phyloP scores from a whole-genome alignment of 371 early-diverging fungal species.

The Mucor piriformis region DNA sequence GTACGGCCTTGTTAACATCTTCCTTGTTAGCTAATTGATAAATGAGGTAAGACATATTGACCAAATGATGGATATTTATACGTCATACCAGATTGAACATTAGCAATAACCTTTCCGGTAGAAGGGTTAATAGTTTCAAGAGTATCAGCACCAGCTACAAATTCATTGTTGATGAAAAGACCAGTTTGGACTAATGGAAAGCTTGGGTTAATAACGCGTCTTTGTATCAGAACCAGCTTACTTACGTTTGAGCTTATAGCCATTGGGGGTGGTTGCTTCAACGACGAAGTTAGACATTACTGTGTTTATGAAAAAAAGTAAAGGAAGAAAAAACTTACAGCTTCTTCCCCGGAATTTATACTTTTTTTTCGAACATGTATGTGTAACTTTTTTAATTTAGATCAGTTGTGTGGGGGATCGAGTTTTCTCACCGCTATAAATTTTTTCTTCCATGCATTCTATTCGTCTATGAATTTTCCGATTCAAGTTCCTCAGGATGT shows the following conservation, averaged over 20 bases:
- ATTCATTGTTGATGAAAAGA: constrained; percentile 59
- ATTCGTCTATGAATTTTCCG: no score
- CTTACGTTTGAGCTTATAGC: constrained; percentile 45
- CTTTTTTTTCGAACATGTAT: background rate
- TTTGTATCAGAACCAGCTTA: background rate
- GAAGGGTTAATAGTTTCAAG: constrained; percentile 56
- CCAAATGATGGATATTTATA: background rate
- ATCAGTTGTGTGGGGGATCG: background rate
- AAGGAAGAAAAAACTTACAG: background rate
- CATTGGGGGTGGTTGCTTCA: constrained; percentile 37
- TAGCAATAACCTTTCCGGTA: constrained; percentile 45
- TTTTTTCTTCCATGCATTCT: background rate
- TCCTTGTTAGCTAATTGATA: constrained; percentile 38
- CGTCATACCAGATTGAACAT: constrained; percentile 48
- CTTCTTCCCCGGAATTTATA: background rate
- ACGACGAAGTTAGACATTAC: constrained; percentile 31
- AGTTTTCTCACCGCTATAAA: background rate
- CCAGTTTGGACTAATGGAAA: constrained; percentile 48
- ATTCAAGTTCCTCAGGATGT: no score
- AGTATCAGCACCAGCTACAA: constrained; percentile 45
- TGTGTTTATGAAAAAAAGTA: background rate
- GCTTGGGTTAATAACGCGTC: background rate
- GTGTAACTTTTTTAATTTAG: constrained; percentile 1
- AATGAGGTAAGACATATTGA: background rate
- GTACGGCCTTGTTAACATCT: constrained; percentile 52